Evolutionary conservation across 1,139 yeast genomes (phyloP).

Genomic region (Sugiyamaella japonica): DNA sequence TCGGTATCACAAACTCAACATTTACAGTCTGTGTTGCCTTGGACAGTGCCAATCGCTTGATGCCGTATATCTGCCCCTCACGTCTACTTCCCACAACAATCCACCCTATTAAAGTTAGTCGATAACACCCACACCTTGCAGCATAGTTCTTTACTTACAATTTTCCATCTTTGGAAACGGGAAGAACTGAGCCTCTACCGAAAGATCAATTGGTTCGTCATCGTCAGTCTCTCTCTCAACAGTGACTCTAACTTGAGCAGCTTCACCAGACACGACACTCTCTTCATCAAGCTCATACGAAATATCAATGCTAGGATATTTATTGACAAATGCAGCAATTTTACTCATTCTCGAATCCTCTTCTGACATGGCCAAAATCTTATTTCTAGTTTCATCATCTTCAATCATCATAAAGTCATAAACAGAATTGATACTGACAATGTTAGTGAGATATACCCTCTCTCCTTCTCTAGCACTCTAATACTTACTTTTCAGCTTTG

Average conservation of each 20-base stretch:
- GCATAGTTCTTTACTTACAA: slow-evolving; percentile 26
- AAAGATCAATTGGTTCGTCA: slow-evolving; percentile 50
- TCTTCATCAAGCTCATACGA: slow-evolving; percentile 48
- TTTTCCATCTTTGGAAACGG: slow-evolving; percentile 64
- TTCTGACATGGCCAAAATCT: slow-evolving; percentile 55
- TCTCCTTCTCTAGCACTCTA: neutral
- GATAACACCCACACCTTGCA: neutral
- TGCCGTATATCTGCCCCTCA: slow-evolving; percentile 65
- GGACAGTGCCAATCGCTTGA: slow-evolving; percentile 61
- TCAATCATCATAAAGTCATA: slow-evolving; percentile 86
- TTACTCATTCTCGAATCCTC: slow-evolving; percentile 50
- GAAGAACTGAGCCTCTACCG: slow-evolving; percentile 56
- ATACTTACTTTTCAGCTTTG: slow-evolving; percentile 39
- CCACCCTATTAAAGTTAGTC: slow-evolving; percentile 51
- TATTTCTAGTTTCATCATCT: slow-evolving; percentile 68
- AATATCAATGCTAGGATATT: slow-evolving; percentile 83
- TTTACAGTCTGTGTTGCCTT: slow-evolving; percentile 55
- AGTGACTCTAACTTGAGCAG: slow-evolving; percentile 51
- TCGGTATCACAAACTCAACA: slow-evolving; percentile 60
- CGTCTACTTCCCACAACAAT: slow-evolving; percentile 70
- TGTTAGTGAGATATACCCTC: slow-evolving; percentile 9
- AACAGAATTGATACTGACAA: slow-evolving; percentile 60
- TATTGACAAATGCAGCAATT: slow-evolving; percentile 87
- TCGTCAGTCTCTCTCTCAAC: slow-evolving; percentile 71
- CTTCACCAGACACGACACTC: slow-evolving; percentile 47